Evolutionary conservation across 2,329 filamentous ascomycete species (phyloP).

Genomic region (Aspergillus ruber): DNA sequence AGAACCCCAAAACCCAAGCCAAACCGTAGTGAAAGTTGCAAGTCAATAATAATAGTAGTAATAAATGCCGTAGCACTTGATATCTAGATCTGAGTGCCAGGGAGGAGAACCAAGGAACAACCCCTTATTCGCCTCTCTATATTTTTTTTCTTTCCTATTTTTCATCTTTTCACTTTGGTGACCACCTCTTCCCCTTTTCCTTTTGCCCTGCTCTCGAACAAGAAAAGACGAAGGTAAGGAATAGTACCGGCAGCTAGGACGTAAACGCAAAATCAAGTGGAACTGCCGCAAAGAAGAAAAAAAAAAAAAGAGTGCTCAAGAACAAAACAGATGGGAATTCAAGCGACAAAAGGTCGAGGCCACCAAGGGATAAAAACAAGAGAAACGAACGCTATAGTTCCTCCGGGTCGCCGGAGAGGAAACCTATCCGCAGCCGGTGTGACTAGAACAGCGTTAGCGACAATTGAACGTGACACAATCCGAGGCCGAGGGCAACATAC

Average conservation of each 20-base stretch:
- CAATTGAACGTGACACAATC: not conserved
- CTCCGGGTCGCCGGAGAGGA: constrained; percentile 65
- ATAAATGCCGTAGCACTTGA: not conserved
- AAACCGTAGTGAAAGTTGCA: not conserved
- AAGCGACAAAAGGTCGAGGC: constrained; percentile 1
- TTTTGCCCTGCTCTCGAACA: not conserved
- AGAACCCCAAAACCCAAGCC: not conserved
- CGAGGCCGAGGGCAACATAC: constrained; percentile 51
- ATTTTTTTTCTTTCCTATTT: not conserved
- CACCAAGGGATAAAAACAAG: constrained; percentile 6
- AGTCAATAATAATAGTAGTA: not conserved
- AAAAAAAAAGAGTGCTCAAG: not conserved
- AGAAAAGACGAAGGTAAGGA: not conserved
- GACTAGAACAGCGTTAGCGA: constrained; percentile 49
- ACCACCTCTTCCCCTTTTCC: not conserved
- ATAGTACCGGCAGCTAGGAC: not conserved
- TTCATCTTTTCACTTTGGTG: not conserved
- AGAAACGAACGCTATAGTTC: constrained; percentile 38
- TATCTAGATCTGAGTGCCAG: constrained; percentile 1
- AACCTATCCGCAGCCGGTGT: constrained; percentile 69
- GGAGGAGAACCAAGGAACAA: not conserved
- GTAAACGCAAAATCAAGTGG: not conserved
- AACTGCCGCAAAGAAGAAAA: not conserved
- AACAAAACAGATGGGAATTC: constrained; percentile 3
- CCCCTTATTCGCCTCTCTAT: not conserved